Evolutionary conservation across 192 early-diverging fungal genomes (phyloP), one percentile per base, ranked within the genome.

Genomic region (Funneliformis mosseae): DNA sequence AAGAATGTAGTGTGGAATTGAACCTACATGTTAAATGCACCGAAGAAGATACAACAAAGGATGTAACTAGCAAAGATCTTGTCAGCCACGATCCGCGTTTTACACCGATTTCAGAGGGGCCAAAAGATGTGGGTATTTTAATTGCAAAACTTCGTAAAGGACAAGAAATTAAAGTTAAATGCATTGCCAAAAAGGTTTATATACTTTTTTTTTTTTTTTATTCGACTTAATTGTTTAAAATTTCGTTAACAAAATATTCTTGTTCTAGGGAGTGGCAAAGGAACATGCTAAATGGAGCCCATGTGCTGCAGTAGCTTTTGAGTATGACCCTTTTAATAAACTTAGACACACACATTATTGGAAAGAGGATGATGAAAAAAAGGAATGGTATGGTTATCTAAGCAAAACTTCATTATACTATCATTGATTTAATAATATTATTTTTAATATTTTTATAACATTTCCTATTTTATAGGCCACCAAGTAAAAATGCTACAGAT

Each of bases 251-350:
- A 68, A 80, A 16, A 27, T 16, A 61, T 27, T 38, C 4, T 43
- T 43, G 14, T 62, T 61, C 8, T 46, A 87, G 82, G 97, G 97
- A 14, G 96, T 95, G 28, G 96, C 94, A 39, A 99, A 99, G 84
- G 97, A 98, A 80, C 97, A 98, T 82, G 96, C 97, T 33, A 99
- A 99, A 81, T 99, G 97, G 97, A 92, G 92, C 67, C 97, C 97
- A 46, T 93, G 93, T 69, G 88, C 92, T 75, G 96, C 93, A 9
- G 90, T 98, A 14, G 89, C 92, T 6, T 98, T 99, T 83, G 97
- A 99, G 75, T 99, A 99, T 76, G 97, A 99, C 80, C 97, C 97
- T 64, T 92, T 97, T 86, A 99, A 99, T 88, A 93, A 91, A 74
- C 82, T 99, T 63, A 84, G 94, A 55, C 96, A 99, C 75, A 93